Conservation (phyloP, 345 rosid species). For the Pelargonium nanum region DNA sequence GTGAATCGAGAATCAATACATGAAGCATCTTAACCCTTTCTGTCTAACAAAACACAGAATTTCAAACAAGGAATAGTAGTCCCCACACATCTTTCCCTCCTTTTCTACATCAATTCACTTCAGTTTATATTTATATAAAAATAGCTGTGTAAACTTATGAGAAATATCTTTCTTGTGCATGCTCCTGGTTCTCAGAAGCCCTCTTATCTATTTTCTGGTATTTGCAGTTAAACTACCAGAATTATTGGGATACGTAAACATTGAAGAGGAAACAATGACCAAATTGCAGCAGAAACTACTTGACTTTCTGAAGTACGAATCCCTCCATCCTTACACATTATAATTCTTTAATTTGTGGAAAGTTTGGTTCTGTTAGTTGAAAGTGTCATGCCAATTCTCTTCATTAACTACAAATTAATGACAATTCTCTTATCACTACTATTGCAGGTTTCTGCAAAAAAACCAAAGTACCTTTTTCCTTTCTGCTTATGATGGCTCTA, state of each 20-base stretch:
- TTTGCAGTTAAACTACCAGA: conserved; percentile 88
- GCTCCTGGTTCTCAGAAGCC: not conserved
- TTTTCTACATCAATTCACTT: too few relatives aligned
- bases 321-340: not conserved
- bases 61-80: too few relatives aligned
- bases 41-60: too few relatives aligned
- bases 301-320: conserved; percentile 72
- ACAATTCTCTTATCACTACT: too few relatives aligned
- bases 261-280: conserved; percentile 78
- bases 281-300: conserved; percentile 70
- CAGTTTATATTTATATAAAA: too few relatives aligned
- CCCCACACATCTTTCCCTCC: too few relatives aligned
- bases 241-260: conserved; percentile 67
- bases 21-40: too few relatives aligned
- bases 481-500: conserved; percentile 54
- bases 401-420: too few relatives aligned
- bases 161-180: too few relatives aligned
- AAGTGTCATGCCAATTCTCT: not conserved
- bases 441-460: conserved; percentile 79
- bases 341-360: not conserved
- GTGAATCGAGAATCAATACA: too few relatives aligned
- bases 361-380: not conserved
- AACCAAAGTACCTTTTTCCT: conserved; percentile 72
- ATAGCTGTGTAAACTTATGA: too few relatives aligned
- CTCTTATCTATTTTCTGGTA: not conserved